Conservation (phyloP, 768 basidiomycete species). For the Auricularia sp. region DNA sequence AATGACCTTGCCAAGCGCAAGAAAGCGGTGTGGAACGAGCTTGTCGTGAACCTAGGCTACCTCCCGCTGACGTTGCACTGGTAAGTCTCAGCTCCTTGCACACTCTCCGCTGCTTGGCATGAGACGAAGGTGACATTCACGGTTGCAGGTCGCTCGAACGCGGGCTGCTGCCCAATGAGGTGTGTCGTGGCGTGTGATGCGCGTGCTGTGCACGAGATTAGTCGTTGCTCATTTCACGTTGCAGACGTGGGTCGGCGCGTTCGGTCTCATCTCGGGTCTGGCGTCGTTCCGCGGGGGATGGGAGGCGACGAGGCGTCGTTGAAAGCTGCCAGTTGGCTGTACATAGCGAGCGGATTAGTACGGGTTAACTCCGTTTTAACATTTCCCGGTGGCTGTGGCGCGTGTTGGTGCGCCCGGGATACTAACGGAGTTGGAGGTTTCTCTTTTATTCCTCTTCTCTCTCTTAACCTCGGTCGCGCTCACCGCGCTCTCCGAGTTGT, state of each 20-base stretch:
- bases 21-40: constrained; percentile 62
- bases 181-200: constrained; percentile 31
- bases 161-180: constrained; percentile 59
- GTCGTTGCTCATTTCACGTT: background rate
- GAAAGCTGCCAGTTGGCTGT: background rate
- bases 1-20: constrained; percentile 48
- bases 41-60: constrained; percentile 63
- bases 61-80: constrained; percentile 81
- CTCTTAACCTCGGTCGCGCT: background rate
- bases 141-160: constrained; percentile 51
- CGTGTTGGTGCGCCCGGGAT: background rate
- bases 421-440: background rate
- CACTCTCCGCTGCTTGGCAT: background rate
- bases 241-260: constrained; percentile 31
- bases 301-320: constrained; percentile 40
- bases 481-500: background rate
- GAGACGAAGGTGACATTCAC: background rate
- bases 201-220: background rate
- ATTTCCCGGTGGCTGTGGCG: no score
- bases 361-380: no score
- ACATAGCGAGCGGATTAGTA: background rate
- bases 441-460: background rate
- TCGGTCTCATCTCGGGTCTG: constrained; percentile 41
- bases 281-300: constrained; percentile 61
- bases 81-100: constrained; percentile 30